Evolutionary conservation across 768 basidiomycete species (phyloP).

Genomic region (Boletus rex-veris): DNA sequence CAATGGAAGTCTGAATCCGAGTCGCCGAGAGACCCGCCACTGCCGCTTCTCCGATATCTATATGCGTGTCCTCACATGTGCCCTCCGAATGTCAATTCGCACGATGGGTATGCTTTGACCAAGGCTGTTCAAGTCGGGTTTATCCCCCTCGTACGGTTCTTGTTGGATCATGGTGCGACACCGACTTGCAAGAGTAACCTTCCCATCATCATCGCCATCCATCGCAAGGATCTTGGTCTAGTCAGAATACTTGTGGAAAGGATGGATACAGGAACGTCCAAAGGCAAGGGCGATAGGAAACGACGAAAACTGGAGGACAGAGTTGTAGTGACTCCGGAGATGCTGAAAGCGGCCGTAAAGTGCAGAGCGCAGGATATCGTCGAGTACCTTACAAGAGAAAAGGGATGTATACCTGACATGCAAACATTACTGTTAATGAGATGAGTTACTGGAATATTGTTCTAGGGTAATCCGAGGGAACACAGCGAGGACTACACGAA

Average conservation of each 20-base stretch:
- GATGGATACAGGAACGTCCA: conserved; percentile 22
- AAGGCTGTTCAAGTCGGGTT: conserved; percentile 70
- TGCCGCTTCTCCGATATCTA: conserved; percentile 63
- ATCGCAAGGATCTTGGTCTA: conserved; percentile 59
- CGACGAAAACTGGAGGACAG: conserved; percentile 58
- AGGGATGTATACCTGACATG: conserved; percentile 71
- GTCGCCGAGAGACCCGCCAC: conserved; percentile 44
- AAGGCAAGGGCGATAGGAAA: conserved; percentile 35
- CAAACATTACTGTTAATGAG: conserved; percentile 50
- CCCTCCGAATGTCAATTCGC: conserved; percentile 54
- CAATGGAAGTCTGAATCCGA: conserved; percentile 5
- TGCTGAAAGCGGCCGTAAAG: conserved; percentile 67
- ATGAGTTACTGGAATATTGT: conserved; percentile 13
- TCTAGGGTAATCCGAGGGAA: background rate
- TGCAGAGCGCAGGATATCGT: conserved; percentile 65
- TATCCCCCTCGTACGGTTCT: conserved; percentile 60
- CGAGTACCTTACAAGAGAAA: conserved; percentile 66
- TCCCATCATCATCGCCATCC: conserved; percentile 75
- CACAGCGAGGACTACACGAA: conserved; percentile 3
- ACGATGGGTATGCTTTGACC: conserved; percentile 79
- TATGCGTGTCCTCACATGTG: conserved; percentile 40
- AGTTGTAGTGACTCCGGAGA: conserved; percentile 46
- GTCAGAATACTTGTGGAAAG: conserved; percentile 77
- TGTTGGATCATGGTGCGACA: conserved; percentile 71
- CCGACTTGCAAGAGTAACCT: conserved; percentile 58